Evolutionary conservation across 805 yeast species (phyloP).

Genomic region (Danielia oregonensis): DNA sequence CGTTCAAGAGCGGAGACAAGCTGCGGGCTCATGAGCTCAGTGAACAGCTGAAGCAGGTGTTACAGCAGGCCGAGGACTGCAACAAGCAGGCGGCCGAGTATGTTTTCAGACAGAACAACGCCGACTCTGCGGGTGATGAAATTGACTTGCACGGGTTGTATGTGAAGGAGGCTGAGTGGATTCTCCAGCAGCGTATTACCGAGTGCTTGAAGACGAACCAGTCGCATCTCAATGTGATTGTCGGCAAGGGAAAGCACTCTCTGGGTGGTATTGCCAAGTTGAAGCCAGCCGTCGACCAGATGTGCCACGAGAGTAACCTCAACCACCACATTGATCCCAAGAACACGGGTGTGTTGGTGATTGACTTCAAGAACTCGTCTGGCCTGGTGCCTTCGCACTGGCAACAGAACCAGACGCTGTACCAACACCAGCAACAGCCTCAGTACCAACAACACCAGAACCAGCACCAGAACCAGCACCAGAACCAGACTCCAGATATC

Average conservation of each 20-base stretch:
- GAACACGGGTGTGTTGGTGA: constrained; percentile 77
- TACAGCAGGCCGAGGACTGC: constrained; percentile 57
- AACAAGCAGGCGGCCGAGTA: constrained; percentile 85
- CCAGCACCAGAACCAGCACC: constrained; percentile 17
- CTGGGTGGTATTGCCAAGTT: constrained; percentile 77
- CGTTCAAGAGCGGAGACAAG: constrained; percentile 73
- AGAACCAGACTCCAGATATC: constrained; percentile 9
- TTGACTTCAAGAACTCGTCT: constrained; percentile 46
- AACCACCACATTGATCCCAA: constrained; percentile 59
- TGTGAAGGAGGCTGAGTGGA: constrained; percentile 82
- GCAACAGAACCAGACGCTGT: constrained; percentile 19
- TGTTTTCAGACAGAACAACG: constrained; percentile 82
- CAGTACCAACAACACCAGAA: constrained; percentile 22
- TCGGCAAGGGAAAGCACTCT: constrained; percentile 87
- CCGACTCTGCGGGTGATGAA: constrained; percentile 81
- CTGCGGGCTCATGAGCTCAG: constrained; percentile 70
- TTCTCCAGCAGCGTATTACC: constrained; percentile 69
- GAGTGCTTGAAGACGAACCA: constrained; percentile 60
- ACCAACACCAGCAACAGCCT: constrained; percentile 15
- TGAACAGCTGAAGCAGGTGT: constrained; percentile 59
- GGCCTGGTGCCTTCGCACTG: constrained; percentile 29
- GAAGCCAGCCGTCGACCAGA: constrained; percentile 81
- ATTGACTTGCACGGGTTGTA: constrained; percentile 91
- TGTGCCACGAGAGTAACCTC: constrained; percentile 66
- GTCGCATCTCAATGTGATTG: constrained; percentile 70